Base-by-base conservation (phyloP, 306 rosid genomes). In the Vicia sativa region DNA sequence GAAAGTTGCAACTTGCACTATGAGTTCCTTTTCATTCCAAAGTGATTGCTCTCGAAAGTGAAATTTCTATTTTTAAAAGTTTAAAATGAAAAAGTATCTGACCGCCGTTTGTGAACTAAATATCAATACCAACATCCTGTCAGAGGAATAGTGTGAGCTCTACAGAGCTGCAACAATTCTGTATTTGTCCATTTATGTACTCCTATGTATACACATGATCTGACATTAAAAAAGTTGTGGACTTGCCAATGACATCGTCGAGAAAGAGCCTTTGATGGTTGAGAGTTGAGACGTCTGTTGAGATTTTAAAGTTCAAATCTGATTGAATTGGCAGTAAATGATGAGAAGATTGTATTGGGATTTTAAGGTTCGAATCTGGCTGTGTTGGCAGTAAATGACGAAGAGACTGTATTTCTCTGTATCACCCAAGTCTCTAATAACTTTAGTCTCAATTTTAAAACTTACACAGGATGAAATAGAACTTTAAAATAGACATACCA, bases 201-300 rank as follows among this genome's bases (percentile, higher is more conserved):
- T 58, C 15, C 28, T 4, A 10, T 58, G 26, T 58, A 34, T 31
- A 35, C 65, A 59, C 35, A 35, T 34, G 28, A 16, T 59, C 16
- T 28, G 13, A 56, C 62, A 56, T 29, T 28, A 56, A 3, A 6
- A 34, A 28, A 29, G 3, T 4, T 56, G 31, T 28, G 18, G 65
- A 15, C 14, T 59, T 59, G 45, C 45, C 41, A 59, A 59, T 15
- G 38, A 14, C 65, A 59, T 59, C 35, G 45, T 59, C 45, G 15
- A 15, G 44, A 11, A 34, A 15, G 45, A 9, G 18, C 11, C 26
- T 59, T 59, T 59, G 65, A 59, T 59, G 65, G 49, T 29, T 42
- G 38, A 41, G 18, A 49, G 52, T 14, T 14, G 19, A 45, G 52
- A 45, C 21, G 39, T 21, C 19, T 4, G 9, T 11, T 6, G 49